phyloP scores from a whole-genome alignment of 1,284 basidiomycete species.

The Gomphus sp. region DNA sequence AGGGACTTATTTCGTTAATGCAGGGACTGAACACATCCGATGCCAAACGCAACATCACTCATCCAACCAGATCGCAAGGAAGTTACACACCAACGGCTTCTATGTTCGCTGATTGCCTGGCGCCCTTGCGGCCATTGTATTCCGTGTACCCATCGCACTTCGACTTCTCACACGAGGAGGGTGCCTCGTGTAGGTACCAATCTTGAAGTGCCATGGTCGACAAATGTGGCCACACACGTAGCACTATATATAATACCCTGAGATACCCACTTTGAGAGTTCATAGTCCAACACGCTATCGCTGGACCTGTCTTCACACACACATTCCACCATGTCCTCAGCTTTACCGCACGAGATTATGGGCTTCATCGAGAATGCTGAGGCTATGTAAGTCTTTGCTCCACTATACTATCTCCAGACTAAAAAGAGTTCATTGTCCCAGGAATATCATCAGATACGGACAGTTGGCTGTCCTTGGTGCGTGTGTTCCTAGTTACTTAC shows the following conservation, averaged over 20 bases:
- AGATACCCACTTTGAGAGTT: not conserved
- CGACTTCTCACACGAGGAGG: not conserved
- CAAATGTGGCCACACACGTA: not conserved
- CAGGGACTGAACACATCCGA: not conserved
- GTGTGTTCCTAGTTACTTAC: not conserved
- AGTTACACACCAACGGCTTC: not conserved
- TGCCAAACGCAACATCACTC: not conserved
- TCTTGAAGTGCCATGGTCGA: not conserved
- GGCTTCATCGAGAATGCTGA: not conserved
- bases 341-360: not conserved
- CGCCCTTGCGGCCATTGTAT: not conserved
- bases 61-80: not conserved
- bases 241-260: not conserved
- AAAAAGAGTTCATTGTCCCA: not conserved
- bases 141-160: not conserved
- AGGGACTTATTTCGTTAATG: not conserved
- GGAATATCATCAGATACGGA: constrained; percentile 3
- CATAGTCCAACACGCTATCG: not conserved
- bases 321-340: not conserved
- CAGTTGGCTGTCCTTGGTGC: constrained; percentile 5
- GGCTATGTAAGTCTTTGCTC: not conserved
- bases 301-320: not conserved
- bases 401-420: not conserved
- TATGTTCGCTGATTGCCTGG: not conserved
- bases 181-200: not conserved